These are phyloP conservation scores for Candida ficus DNA, from an alignment of 805 yeast genomes.

Conservation along the genomic window DNA sequence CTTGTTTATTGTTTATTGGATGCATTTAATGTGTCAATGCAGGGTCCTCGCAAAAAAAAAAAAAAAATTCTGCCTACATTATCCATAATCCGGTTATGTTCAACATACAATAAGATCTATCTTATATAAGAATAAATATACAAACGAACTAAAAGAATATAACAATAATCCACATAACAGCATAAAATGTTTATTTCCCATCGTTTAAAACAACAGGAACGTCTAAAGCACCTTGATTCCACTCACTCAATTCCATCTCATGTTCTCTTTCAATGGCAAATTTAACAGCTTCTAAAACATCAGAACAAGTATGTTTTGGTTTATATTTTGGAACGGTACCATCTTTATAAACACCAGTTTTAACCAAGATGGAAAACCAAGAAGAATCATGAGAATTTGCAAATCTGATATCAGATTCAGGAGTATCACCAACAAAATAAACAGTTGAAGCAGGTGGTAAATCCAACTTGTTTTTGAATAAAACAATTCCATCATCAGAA, in stretches of 20 bases:
- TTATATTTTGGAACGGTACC: constrained; percentile 75
- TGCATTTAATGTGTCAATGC: no score
- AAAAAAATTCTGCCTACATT: no score
- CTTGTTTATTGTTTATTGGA: no score
- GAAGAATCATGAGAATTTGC: constrained; percentile 82
- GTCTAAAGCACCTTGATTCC: constrained; percentile 56
- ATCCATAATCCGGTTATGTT: no score
- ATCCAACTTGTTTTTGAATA: constrained; percentile 44
- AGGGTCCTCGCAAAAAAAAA: no score
- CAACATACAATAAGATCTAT: no score
- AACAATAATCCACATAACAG: no score
- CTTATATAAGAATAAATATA: no score
- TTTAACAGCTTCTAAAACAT: constrained; percentile 77
- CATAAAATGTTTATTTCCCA: no score
- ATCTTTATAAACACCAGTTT: constrained; percentile 82
- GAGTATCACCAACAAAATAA: constrained; percentile 86
- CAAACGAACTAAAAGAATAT: no score
- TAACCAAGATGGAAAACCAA: constrained; percentile 80
- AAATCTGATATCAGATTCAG: constrained; percentile 82
- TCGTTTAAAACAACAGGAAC: constrained; percentile 41
- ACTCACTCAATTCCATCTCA: constrained; percentile 61
- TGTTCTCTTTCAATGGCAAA: constrained; percentile 83
- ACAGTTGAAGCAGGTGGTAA: constrained; percentile 83
- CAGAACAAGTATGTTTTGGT: constrained; percentile 69
- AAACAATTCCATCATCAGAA: constrained; percentile 38